Base-by-base conservation (phyloP, 2,329 filamentous ascomycete genomes). In the Arthrocladium fulminans region DNA sequence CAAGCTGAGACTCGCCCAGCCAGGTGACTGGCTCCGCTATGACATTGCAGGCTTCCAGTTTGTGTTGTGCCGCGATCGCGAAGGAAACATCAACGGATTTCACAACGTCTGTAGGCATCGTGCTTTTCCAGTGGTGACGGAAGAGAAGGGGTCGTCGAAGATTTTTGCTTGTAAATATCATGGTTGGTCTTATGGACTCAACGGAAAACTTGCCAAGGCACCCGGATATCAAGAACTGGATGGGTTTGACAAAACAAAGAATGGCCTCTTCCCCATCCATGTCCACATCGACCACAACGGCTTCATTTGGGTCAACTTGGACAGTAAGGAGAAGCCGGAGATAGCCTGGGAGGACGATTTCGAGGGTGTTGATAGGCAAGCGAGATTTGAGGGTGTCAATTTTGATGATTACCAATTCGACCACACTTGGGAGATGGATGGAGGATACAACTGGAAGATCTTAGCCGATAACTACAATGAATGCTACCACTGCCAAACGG, bases 91-190 rank as follows among this genome's bases (percentile, higher is more conserved):
- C 62, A 73, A 77, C 49, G 78, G 71, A 15, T 81, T 82, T 61
- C 78, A 81, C 65, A 82, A 82, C 56, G 68, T 81, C 25, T 82
- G 79, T 62, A 66, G 79, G 2, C 79, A 82, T 60, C 70, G 79
- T 6, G 79, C 79, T 17, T 82, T 75, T 57, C 55, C 54, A 0
- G 70, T 82, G 3, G 75, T 79, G 10, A 68, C 45, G 10, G 45
- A 34, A 23, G 23, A 53, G 15, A 27, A 54, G 22, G 57, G 55
- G 3, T 34, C 43, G 2, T 32, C 45, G 7, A 56, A 64, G 54
- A 72, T 81, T 30, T 69, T 82, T 29, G 67, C 73, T 0, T 82
- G 79, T 67, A 73, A 74, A 51, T 82, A 82, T 56, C 79, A 81
- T 58, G 77, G 77, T 38, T 82, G 79, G 79, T 78, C 75, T 1